Base-by-base conservation (phyloP, 2,329 filamentous ascomycete species). In the Albifimbria verrucaria region DNA sequence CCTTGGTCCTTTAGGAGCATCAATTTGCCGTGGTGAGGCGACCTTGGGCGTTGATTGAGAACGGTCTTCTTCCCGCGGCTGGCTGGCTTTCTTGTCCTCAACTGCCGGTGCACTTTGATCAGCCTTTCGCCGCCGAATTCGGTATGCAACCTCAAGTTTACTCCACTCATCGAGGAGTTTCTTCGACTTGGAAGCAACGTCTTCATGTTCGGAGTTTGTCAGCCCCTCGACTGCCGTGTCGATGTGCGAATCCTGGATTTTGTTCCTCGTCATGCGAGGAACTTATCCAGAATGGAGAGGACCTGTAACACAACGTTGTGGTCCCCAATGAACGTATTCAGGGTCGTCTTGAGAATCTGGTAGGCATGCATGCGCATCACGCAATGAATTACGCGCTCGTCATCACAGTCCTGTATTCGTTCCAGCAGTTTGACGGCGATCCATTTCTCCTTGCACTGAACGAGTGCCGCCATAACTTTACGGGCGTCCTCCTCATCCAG, bases 391-490 rank as follows among this genome's bases (percentile, higher is more conserved):
- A 97, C 90, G 57, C 86, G 86, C 65, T 96, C 91, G 61, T 97
- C 92, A 48, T 93, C 83, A 66, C 89, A 92, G 41, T 83, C 82
- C 71, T 96, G 90, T 57, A 99, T 92, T 50, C 94, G 92, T 60
- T 87, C 83, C 55, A 99, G 82, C 52, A 99, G 78, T 73, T 97
- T 97, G 72, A 97, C 92, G 3, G 90, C 92, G 70, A 99, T 97
- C 94, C 94, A 99, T 72, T 97, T 97, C 78, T 99, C 94, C 72
- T 96, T 96, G 79, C 91, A 96, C 70, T 97, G 93, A 85, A 96
- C 92, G 54, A 99, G 83, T 50, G 92, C 88, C 22, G 93, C 92
- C 91, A 97, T 96, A 70, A 97, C 91, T 73, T 95, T 96, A 64
- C 88, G 90, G 56, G 95, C 91, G 57, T 89, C 90, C 54, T 88